Evolutionary conservation across 2,329 filamentous ascomycete genomes (phyloP).

Genomic region (Remersonia thermophila): DNA sequence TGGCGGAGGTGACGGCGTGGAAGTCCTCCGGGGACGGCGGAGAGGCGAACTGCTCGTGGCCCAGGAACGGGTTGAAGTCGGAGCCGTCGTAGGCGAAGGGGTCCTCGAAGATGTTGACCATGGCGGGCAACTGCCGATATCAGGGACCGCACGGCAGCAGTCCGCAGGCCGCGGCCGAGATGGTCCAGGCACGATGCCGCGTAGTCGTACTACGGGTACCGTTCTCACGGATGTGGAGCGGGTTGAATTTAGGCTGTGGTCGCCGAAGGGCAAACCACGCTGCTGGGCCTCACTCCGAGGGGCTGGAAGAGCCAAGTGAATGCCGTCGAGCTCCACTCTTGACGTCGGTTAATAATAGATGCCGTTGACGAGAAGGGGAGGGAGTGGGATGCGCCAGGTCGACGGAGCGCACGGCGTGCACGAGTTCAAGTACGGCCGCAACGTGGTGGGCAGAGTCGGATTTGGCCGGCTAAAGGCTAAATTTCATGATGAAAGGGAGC

Average conservation of each 20-base stretch:
- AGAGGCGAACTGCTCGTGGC: slow-evolving; percentile 3
- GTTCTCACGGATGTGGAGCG: slow-evolving; percentile 9
- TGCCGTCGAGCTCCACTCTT: slow-evolving; percentile 9
- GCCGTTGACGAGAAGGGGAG: slow-evolving; percentile 1
- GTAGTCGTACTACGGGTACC: too few relatives aligned
- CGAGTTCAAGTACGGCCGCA: neutral
- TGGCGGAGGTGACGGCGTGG: slow-evolving; percentile 6
- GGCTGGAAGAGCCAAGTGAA: neutral
- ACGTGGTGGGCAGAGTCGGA: too few relatives aligned
- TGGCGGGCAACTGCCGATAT: slow-evolving; percentile 1
- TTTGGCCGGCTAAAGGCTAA: neutral
- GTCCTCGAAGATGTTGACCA: slow-evolving; percentile 9
- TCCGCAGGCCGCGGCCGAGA: too few relatives aligned
- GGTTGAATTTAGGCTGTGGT: slow-evolving; percentile 9
- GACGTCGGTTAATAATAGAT: slow-evolving; percentile 7
- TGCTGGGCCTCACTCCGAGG: slow-evolving; percentile 2
- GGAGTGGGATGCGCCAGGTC: neutral
- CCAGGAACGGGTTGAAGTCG: slow-evolving; percentile 4
- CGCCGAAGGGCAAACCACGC: slow-evolving; percentile 1
- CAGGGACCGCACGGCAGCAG: neutral
- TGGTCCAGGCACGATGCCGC: neutral
- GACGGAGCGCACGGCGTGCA: neutral
- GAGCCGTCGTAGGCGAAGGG: slow-evolving; percentile 8
- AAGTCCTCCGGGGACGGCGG: slow-evolving; percentile 9
- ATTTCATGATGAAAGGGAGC: neutral